Percentiles rank a stretch among this genome's conserved stretches.
phyloP scores from a whole-genome alignment of 305 asterid genomes.

The Fraxinus dipetala region DNA sequence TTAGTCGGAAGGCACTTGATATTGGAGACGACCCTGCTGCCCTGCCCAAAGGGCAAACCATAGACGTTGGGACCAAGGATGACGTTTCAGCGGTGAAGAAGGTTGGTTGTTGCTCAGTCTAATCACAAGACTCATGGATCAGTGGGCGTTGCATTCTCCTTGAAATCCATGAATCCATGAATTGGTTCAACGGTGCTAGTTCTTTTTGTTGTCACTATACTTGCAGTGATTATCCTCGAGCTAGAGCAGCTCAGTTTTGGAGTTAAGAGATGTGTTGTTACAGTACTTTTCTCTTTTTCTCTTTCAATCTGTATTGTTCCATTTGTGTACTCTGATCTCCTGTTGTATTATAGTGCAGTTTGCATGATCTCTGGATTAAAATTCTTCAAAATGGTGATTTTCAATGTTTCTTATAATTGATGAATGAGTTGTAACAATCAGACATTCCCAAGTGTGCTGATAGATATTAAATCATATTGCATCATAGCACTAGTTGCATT shows the following conservation, averaged over 20 bases:
- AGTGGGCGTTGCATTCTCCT: background rate
- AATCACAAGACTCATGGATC: background rate
- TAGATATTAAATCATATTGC: conserved; percentile 15
- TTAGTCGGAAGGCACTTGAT: conserved; percentile 50
- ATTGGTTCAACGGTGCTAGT: background rate
- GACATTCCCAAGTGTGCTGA: background rate
- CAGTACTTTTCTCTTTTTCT: conserved; percentile 7
- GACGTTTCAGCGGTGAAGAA: conserved; percentile 48
- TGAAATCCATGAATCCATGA: background rate
- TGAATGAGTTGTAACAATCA: background rate
- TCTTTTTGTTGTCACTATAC: background rate
- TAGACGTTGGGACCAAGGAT: conserved; percentile 37
- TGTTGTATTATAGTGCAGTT: background rate
- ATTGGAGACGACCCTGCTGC: conserved; percentile 42
- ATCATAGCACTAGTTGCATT: background rate
- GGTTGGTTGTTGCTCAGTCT: conserved; percentile 47
- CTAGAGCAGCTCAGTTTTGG: conserved; percentile 17
- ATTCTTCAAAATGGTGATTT: background rate
- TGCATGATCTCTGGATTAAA: background rate
- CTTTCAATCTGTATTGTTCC: conserved; percentile 18
- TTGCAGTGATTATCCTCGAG: background rate
- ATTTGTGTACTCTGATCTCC: conserved; percentile 1
- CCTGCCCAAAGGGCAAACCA: conserved; percentile 46
- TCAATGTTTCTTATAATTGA: background rate
- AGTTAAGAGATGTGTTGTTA: conserved; percentile 19